Percentiles rank a stretch among this genome's conserved stretches.
Conservation (phyloP, 495 filamentous ascomycete species). For the Talaromyces proteolyticus region DNA sequence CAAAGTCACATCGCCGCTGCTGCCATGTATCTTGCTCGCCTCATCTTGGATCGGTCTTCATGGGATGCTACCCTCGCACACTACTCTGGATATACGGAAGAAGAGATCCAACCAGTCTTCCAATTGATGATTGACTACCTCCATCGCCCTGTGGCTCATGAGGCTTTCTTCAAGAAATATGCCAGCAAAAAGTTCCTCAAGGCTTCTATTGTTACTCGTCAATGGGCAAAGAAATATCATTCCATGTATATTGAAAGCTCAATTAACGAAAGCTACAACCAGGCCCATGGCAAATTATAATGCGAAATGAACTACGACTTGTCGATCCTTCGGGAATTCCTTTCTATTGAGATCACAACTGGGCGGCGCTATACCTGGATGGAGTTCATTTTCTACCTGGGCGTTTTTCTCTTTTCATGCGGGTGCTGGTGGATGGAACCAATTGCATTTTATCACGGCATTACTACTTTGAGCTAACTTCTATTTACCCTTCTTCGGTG, state of each 20-base stretch:
- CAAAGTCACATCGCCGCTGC: slow-evolving; percentile 88
- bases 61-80: slow-evolving; percentile 84
- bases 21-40: slow-evolving; percentile 88
- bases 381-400: slow-evolving; percentile 5
- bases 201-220: slow-evolving; percentile 88
- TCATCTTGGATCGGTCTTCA: slow-evolving; percentile 80
- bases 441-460: slow-evolving; percentile 7
- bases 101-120: slow-evolving; percentile 88
- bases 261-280: slow-evolving; percentile 19
- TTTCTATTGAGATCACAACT: slow-evolving; percentile 1
- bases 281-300: slow-evolving; percentile 29
- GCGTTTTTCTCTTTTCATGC: slow-evolving; percentile 7
- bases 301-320: slow-evolving; percentile 18
- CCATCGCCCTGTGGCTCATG: slow-evolving; percentile 77
- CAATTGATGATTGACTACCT: slow-evolving; percentile 94
- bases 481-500: not conserved
- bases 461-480: slow-evolving; percentile 5
- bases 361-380: slow-evolving; percentile 7
- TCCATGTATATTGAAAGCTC: slow-evolving; percentile 34
- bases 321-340: slow-evolving; percentile 6
- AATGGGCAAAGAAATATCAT: slow-evolving; percentile 81
- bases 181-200: slow-evolving; percentile 79
- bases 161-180: slow-evolving; percentile 99
- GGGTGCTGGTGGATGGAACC: slow-evolving; percentile 5
- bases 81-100: slow-evolving; percentile 89